Evolutionary conservation across 352 stramenopile species (phyloP), one percentile per base, ranked within the genome.

Genomic region (Phytopythium aichiense): DNA sequence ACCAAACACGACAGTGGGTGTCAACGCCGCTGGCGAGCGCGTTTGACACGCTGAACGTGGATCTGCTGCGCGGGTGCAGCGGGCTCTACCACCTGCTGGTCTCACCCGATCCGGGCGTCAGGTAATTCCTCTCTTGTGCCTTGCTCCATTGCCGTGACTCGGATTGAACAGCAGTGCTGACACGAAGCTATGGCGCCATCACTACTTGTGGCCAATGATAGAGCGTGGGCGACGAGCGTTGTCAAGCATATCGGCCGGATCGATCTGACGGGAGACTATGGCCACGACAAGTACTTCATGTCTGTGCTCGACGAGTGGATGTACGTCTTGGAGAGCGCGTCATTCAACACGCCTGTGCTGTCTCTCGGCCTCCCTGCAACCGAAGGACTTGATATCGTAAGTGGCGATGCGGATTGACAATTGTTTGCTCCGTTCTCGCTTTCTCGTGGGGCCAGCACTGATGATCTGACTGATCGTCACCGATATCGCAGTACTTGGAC

Each of bases 251-350:
- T 83, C 38, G 83, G 79, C 4, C 72, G 76, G 20, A 85, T 91
- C 37, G 76, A 91, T 23, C 64, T 93, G 53, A 71, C 73, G 35
- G 63, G 72, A 6, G 76, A 88, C 42, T 71, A 66, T 43, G 79
- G 56, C 0, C 57, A 81, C 56, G 73, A 84, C 22, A 68, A 76
- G 31, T 67, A 71, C 37, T 83, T 91, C 42, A 67, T 92, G 37
- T 74, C 77, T 42, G 84, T 92, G 23, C 67, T 96, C 35, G 85
- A 96, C 51, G 87, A 96, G 61, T 94, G 87, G 84, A 91, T 92
- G 82, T 96, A 85, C 56, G 81, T 94, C 46, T 42, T 96, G 25
- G 87, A 96, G 66, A 93, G 76, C 42, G 68, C 72, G 65, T 76
- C 73, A 11, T 96, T 92, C 64, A 93, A 96, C 42, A 75, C 73